These are phyloP conservation scores for Neofusicoccum ribis DNA, from an alignment of 2,329 filamentous ascomycete genomes.

Conservation along the genomic window DNA sequence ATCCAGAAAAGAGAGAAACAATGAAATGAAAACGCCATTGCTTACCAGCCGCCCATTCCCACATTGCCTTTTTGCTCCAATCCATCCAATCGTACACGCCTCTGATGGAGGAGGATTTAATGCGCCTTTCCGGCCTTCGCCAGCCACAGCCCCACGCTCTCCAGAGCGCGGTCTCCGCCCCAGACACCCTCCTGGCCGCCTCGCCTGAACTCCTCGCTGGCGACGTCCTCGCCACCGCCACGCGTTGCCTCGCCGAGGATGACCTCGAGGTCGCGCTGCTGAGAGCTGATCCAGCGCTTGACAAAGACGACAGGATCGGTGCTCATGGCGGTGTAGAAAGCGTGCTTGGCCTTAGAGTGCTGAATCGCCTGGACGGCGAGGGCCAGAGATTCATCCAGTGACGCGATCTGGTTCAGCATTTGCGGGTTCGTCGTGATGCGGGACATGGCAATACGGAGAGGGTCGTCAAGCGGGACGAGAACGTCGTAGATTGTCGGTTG, in stretches of 20 bases:
- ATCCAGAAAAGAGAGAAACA: background rate
- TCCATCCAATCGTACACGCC: background rate
- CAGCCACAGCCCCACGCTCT: slow-evolving; percentile 63
- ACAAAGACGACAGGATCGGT: slow-evolving; percentile 84
- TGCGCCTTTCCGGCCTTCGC: slow-evolving; percentile 35
- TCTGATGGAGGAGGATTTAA: background rate
- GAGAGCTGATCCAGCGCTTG: slow-evolving; percentile 83
- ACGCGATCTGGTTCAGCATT: slow-evolving; percentile 73
- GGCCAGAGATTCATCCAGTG: slow-evolving; percentile 82
- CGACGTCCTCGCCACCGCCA: slow-evolving; percentile 51
- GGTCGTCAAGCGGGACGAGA: slow-evolving; percentile 79
- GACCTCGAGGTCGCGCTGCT: slow-evolving; percentile 86
- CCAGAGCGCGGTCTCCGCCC: slow-evolving; percentile 61
- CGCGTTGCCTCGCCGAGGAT: slow-evolving; percentile 79
- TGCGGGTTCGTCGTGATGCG: slow-evolving; percentile 63
- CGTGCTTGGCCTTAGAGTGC: slow-evolving; percentile 85
- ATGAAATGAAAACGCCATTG: background rate
- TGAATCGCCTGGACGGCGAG: slow-evolving; percentile 78
- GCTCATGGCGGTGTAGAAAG: slow-evolving; percentile 77
- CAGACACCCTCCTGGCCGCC: slow-evolving; percentile 63
- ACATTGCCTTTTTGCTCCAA: slow-evolving; percentile 1
- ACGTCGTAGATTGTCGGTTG: slow-evolving; percentile 87
- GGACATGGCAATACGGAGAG: slow-evolving; percentile 60
- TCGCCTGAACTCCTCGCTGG: slow-evolving; percentile 69
- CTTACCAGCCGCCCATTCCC: background rate